phyloP scores from a whole-genome alignment of 805 yeast species.

The Metschnikowia similis region DNA sequence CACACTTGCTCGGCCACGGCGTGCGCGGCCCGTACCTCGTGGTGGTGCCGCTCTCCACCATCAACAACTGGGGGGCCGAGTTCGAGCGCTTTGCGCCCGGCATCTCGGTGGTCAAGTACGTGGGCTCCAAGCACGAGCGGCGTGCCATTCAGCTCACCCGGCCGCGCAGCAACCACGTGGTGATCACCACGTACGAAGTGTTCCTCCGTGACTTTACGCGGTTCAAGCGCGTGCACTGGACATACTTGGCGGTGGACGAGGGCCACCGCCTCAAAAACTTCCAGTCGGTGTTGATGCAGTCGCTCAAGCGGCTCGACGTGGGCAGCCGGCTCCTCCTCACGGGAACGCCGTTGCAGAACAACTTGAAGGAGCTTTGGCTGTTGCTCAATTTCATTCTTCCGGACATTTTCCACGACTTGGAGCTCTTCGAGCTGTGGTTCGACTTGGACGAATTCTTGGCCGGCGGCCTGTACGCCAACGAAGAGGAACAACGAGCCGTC shows the following conservation, averaged over 20 bases:
- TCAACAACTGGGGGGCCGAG: slow-evolving; percentile 81
- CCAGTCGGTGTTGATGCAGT: slow-evolving; percentile 68
- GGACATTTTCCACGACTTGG: slow-evolving; percentile 86
- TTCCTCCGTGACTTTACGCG: slow-evolving; percentile 62
- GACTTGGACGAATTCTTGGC: slow-evolving; percentile 63
- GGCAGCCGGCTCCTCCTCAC: slow-evolving; percentile 77
- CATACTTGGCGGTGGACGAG: slow-evolving; percentile 86
- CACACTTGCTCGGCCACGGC: slow-evolving; percentile 74
- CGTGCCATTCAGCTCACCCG: slow-evolving; percentile 12
- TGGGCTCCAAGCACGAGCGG: slow-evolving; percentile 61
- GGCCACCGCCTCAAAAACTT: slow-evolving; percentile 90
- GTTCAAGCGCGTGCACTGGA: slow-evolving; percentile 61
- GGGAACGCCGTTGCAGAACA: slow-evolving; percentile 96
- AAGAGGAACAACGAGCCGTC: slow-evolving; percentile 48
- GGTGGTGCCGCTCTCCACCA: slow-evolving; percentile 79
- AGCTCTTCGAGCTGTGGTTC: slow-evolving; percentile 90
- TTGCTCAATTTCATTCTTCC: slow-evolving; percentile 86
- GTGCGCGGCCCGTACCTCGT: slow-evolving; percentile 73
- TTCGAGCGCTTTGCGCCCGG: slow-evolving; percentile 68
- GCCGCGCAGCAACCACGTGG: slow-evolving; percentile 39
- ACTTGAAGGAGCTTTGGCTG: slow-evolving; percentile 88
- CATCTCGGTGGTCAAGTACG: slow-evolving; percentile 57
- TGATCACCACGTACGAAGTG: slow-evolving; percentile 80
- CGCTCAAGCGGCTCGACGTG: slow-evolving; percentile 62
- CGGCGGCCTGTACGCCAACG: slow-evolving; percentile 23